Evolutionary conservation across 177 flowering plant species (phyloP).

Genomic region (Telopea speciosissima): DNA sequence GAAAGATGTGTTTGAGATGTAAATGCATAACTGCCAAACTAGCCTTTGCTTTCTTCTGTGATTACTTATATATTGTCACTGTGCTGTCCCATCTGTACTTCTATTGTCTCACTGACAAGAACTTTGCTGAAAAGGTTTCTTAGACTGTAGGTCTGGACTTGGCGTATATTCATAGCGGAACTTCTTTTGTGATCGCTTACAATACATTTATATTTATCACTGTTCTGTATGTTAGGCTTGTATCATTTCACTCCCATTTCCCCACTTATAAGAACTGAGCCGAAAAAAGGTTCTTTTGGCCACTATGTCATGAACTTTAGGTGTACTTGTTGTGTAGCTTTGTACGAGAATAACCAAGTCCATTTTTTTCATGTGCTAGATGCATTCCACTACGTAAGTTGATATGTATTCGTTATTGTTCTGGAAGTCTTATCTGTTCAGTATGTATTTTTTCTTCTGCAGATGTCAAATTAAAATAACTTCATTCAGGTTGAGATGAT

Average conservation of each 20-base stretch:
- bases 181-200: background rate
- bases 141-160: too few species aligned
- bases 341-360: background rate
- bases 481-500: background rate
- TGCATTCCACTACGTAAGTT: background rate
- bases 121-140: too few species aligned
- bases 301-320: too few species aligned
- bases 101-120: too few species aligned
- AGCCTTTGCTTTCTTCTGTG: background rate
- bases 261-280: background rate
- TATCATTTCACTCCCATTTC: background rate
- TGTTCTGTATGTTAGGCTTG: background rate
- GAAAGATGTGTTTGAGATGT: background rate
- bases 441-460: too few species aligned
- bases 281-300: background rate
- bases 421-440: too few species aligned
- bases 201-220: too few species aligned
- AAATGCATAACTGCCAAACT: background rate
- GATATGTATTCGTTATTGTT: background rate
- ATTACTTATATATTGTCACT: too few species aligned
- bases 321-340: too few species aligned
- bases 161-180: too few species aligned
- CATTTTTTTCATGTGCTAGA: background rate
- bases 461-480: background rate
- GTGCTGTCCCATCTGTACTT: too few species aligned